Conservation (phyloP, 257 asterid genomes). For the Fraxinus cuspidata region DNA sequence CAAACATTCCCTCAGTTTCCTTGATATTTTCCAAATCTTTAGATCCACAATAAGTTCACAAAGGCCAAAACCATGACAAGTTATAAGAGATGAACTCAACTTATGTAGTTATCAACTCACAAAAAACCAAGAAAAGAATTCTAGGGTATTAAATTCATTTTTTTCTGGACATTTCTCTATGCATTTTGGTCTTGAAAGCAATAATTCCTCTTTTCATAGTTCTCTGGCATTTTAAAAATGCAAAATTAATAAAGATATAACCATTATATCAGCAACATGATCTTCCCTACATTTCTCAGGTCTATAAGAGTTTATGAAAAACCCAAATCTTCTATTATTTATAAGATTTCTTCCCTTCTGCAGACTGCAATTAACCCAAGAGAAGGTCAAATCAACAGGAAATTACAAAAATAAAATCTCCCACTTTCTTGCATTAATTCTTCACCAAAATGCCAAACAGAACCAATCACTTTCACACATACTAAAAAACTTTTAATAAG, state of each 20-base stretch:
- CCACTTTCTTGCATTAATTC: not conserved
- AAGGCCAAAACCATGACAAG: not conserved
- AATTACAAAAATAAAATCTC: not conserved
- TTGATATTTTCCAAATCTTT: not conserved
- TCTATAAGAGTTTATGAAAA: not conserved
- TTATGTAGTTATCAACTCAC: not conserved
- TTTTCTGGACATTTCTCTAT: not conserved
- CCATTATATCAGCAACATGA: not conserved
- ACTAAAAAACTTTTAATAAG: not conserved
- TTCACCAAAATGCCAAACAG: not conserved
- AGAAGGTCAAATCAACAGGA: not conserved
- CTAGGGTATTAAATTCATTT: not conserved
- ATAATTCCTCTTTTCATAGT: not conserved
- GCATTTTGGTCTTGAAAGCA: not conserved
- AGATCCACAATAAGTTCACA: not conserved
- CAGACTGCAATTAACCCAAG: not conserved
- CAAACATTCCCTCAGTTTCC: not conserved
- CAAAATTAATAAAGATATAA: not conserved
- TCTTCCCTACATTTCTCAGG: not conserved
- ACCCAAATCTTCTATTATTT: not conserved
- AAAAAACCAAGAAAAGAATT: not conserved
- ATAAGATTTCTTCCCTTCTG: not conserved
- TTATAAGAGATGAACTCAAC: not conserved
- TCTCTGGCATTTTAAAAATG: not conserved
- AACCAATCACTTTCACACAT: not conserved